Evolutionary conservation across 2,329 filamentous ascomycete species (phyloP), one percentile per base, ranked within the genome.

Genomic region (Botrytis deweyae): DNA sequence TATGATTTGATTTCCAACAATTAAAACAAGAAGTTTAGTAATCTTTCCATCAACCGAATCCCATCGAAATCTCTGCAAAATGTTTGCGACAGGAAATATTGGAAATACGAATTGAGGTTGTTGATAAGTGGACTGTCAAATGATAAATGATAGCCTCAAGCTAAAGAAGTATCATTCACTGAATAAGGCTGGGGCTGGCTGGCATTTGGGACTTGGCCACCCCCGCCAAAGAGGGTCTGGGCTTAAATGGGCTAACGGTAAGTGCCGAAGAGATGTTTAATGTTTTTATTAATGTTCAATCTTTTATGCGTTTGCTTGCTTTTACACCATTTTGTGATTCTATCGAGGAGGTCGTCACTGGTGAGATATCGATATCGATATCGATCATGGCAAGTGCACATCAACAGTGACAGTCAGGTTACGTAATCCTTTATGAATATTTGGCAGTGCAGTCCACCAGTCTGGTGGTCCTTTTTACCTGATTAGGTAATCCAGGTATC

Each of bases 91-190:
- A 10, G 52, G 52, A 18, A 29, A 58, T 42, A 25, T 58, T 58
- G 66, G 5, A 58, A 55, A 6, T 33, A 49, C 20, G 38, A 4
- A 68, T 18, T 29, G 46, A 58, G 38, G 49, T 42, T 55, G 66
- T 68, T 42, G 25, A 58, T 58, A 49, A 67, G 65, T 67, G 46
- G 64, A 52, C 25, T 67, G 14, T 67, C 64, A 38, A 67, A 6
- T 16, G 46, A 44, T 42, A 52, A 55, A 67, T n/a, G 12, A 64
- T 64, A 20, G 40, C 9, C 44, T 55, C 33, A 55, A 55, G 46
- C 46, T 68, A 49, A 25, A 29, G 16, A 16, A 25, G 49, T 20
- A 14, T 38, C 40, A 6, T 40, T 40, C 16, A 25, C 16, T 22
- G 33, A 14, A n/a, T 52, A 68, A 68, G 66, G 66, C 66, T 42